Evolutionary conservation across 2,329 filamentous ascomycete genomes (phyloP), one percentile per base, ranked within the genome.

Genomic region (Cercospora beticola): DNA sequence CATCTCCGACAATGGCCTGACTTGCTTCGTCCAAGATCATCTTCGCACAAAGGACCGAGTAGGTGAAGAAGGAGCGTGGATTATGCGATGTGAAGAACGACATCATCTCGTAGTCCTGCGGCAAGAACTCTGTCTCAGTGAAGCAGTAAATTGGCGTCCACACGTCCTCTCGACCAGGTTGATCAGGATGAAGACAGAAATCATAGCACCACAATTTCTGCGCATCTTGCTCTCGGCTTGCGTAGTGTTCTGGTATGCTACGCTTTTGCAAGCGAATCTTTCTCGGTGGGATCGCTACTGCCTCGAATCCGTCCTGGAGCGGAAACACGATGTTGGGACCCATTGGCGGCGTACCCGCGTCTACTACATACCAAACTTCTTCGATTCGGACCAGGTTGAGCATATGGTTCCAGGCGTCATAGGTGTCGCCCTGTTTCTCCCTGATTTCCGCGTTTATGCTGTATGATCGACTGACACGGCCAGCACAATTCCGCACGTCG

Each of bases 101-200:
- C 81, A 90, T 82, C 5, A 89, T 81, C 40, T 83, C 83, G 73
- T 88, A 91, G 77, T 92, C 89, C 54, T 81, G 78, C 4, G 83
- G 84, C 36, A 87, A 76, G 77, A 90, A 91, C 77, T 91, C 89
- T 16, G 85, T 81, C 69, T 90, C 87, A 1, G 85, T 84, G 77
- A 93, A 93, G 69, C 84, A 86, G 77, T 92, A 92, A 59, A 83
- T 85, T 1, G 86, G 81, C 23, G 84, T 81, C 87, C 89, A 93
- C n/a, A 76, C 68, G 75, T 75, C 64, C 76, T 77, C 71, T 0
- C 78, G 63, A 66, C 65, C 75, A 18, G 77, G 72, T 74, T 74
- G 67, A 76, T 75, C 72, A 8, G 74, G 74, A 2, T 71, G 52
- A 7, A 68, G 70, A 63, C 74, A 76, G 33, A 71, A 58, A 60